A percentile compares a stretch with the other conserved stretches of the same genome.
These are phyloP conservation scores for Coprinopsis cinerea DNA, from an alignment of 768 basidiomycete genomes.

Conservation along the genomic window DNA sequence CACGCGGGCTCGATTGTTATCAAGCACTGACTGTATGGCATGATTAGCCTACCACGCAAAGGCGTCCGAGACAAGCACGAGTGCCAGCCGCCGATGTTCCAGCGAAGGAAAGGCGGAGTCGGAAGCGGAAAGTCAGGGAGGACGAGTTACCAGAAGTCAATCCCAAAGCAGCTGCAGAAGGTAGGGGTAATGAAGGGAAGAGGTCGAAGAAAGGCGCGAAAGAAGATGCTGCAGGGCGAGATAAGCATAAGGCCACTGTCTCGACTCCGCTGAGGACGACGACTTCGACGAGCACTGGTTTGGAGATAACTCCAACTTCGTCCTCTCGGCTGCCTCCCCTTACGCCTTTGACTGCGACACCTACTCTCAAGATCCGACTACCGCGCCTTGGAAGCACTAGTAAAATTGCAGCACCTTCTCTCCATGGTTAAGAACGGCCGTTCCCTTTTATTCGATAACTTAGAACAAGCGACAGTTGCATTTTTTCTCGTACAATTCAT, in stretches of 20 bases:
- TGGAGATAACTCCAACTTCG: conserved; percentile 10
- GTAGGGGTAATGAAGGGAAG: not conserved
- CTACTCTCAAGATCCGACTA: conserved; percentile 52
- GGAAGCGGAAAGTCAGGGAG: conserved; percentile 40
- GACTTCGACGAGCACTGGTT: conserved; percentile 12
- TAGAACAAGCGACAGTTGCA: no score
- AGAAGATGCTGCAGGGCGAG: conserved; percentile 2
- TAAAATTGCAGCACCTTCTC: conserved; percentile 14
- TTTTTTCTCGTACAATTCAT: no score
- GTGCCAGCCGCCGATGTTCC: conserved; percentile 14
- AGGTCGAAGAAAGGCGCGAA: not conserved
- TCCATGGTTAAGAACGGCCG: no score
- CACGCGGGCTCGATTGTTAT: no score
- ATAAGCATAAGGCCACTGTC: conserved; percentile 22
- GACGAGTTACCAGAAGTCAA: conserved; percentile 23
- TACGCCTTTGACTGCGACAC: conserved; percentile 26
- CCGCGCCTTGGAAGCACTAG: conserved; percentile 36
- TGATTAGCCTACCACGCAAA: no score
- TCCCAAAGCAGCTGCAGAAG: conserved; percentile 5
- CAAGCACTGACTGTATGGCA: no score
- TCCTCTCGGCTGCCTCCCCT: conserved; percentile 21
- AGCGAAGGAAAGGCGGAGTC: conserved; percentile 31
- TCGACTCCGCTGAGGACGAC: conserved; percentile 26
- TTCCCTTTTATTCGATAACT: no score
- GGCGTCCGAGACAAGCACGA: no score